phyloP scores from a whole-genome alignment of 331 rosid species.

The Erythrophleum ivorense region DNA sequence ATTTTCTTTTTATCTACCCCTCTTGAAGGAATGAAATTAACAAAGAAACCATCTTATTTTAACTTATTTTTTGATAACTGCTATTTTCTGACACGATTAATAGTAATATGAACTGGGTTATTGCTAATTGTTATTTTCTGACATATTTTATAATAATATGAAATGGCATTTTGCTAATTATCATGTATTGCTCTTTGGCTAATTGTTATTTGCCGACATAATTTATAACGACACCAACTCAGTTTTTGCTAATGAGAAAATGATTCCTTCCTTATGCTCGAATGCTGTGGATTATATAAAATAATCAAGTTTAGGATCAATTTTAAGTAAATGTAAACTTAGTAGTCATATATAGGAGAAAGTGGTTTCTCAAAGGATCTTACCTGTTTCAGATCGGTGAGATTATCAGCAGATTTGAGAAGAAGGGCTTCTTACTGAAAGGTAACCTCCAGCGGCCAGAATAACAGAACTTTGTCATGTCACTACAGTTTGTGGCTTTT shows the following conservation, averaged over 20 bases:
- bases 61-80: neutral
- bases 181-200: neutral
- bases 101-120: neutral
- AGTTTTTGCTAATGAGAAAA: neutral
- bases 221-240: no score
- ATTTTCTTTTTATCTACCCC: neutral
- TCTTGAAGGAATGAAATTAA: neutral
- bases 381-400: conserved; percentile 72
- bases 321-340: neutral
- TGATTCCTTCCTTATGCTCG: no score
- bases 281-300: neutral
- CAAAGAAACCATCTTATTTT: neutral
- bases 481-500: neutral
- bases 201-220: neutral
- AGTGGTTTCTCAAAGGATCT: neutral
- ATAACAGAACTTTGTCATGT: neutral
- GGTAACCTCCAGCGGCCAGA: conserved; percentile 43
- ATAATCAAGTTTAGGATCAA: neutral
- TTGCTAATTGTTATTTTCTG: neutral
- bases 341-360: neutral
- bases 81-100: neutral
- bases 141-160: neutral
- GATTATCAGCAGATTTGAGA: conserved; percentile 91
- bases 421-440: conserved; percentile 86
- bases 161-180: neutral